Percentiles rank a stretch among this genome's conserved stretches.
Evolutionary conservation across 2,329 filamentous ascomycete species (phyloP).

Genomic region (Scolecobasidium constrictum): DNA sequence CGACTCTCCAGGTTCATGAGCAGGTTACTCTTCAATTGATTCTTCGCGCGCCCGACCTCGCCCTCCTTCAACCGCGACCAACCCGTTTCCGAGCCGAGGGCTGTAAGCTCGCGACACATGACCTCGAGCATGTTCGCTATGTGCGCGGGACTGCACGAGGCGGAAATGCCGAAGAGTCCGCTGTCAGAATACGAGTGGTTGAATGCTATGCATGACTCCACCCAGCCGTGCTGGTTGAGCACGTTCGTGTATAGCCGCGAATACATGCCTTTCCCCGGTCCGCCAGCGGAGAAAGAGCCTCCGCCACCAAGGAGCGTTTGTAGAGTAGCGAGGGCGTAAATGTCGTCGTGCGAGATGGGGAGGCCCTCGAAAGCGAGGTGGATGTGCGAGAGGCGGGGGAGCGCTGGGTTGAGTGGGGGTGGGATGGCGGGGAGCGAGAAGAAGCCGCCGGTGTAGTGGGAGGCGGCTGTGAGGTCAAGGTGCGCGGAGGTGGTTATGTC

Average conservation of each 20-base stretch:
- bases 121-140: constrained; percentile 83
- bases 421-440: constrained; percentile 73
- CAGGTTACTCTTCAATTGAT: constrained; percentile 79
- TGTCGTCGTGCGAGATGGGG: constrained; percentile 80
- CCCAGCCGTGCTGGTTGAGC: constrained; percentile 94
- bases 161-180: constrained; percentile 87
- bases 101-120: constrained; percentile 81
- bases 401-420: constrained; percentile 63
- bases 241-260: constrained; percentile 95
- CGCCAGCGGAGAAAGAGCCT: constrained; percentile 91
- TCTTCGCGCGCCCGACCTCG: constrained; percentile 91
- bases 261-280: constrained; percentile 98
- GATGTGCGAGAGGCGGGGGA: constrained; percentile 79
- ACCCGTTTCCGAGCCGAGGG: constrained; percentile 65
- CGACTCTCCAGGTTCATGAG: constrained; percentile 96
- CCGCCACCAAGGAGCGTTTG: constrained; percentile 94
- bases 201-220: constrained; percentile 90
- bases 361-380: constrained; percentile 93
- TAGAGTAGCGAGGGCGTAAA: constrained; percentile 89
- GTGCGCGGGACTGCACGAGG: constrained; percentile 68
- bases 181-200: constrained; percentile 97
- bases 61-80: constrained; percentile 58
- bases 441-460: constrained; percentile 90
- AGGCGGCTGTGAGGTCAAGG: constrained; percentile 50
- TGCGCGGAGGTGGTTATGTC: constrained; percentile 28